These are phyloP conservation scores for Solanum hybrid DNA, from an alignment of 305 asterid species.

Conservation along the genomic window DNA sequence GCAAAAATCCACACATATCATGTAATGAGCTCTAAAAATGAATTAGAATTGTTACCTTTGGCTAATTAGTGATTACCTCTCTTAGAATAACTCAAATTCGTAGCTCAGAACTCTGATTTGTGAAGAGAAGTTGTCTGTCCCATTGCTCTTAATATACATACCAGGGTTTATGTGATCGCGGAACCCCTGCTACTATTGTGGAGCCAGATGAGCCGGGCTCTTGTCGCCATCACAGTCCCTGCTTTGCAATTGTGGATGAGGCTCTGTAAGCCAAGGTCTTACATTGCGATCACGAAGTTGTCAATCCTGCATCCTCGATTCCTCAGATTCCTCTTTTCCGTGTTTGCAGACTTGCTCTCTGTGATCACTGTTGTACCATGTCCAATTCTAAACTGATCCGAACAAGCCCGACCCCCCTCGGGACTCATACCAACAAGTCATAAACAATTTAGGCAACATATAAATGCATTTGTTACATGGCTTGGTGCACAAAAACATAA, in stretches of 20 bases:
- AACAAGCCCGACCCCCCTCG: background rate
- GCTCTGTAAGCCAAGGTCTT: background rate
- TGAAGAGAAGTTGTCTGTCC: background rate
- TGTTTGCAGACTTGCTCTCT: background rate
- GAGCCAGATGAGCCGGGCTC: background rate
- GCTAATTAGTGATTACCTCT: background rate
- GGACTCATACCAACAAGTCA: background rate
- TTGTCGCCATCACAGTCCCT: background rate
- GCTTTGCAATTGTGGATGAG: background rate
- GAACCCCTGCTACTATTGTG: background rate
- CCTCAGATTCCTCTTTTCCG: background rate
- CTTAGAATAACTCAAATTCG: background rate
- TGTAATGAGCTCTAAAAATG: background rate
- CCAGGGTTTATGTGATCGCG: background rate
- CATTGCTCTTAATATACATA: background rate
- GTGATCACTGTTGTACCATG: background rate
- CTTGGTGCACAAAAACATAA: background rate
- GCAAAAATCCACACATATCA: background rate
- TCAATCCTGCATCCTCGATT: background rate
- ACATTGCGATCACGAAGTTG: background rate
- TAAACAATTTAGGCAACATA: background rate
- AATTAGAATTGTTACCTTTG: background rate
- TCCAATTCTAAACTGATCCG: background rate
- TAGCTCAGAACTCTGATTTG: background rate
- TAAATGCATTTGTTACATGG: background rate